A percentile compares a stretch with the other conserved stretches of the same genome.
These are phyloP conservation scores for Saccharomycopsis fibuligera DNA, from an alignment of 805 yeast genomes.

Conservation along the genomic window DNA sequence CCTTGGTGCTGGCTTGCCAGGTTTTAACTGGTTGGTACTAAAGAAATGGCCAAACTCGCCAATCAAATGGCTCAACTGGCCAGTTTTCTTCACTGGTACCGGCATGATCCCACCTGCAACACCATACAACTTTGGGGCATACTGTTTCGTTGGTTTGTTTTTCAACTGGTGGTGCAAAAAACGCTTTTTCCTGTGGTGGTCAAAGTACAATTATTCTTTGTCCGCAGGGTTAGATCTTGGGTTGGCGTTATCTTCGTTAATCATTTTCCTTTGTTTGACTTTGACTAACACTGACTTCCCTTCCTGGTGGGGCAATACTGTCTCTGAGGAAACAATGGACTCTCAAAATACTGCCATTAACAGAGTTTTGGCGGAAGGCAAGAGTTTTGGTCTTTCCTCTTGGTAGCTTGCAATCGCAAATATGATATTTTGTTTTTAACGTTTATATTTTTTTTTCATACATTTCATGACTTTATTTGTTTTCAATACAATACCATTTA, in stretches of 20 bases:
- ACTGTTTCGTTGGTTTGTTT: conserved; percentile 43
- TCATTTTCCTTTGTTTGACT: conserved; percentile 48
- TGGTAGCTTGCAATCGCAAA: conserved; percentile 37
- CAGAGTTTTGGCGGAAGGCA: conserved; percentile 32
- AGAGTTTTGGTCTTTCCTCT: conserved; percentile 39
- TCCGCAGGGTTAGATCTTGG: conserved; percentile 65
- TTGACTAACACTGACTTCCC: conserved; percentile 36
- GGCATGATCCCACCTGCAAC: conserved; percentile 68
- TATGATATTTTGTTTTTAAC: too few species aligned
- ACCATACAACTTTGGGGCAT: conserved; percentile 52
- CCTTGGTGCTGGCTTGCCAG: conserved; percentile 44
- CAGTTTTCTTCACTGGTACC: conserved; percentile 48
- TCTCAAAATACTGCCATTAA: conserved; percentile 30
- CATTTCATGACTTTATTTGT: too few species aligned
- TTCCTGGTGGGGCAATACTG: conserved; percentile 75
- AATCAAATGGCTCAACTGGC: conserved; percentile 47
- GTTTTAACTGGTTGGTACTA: conserved; percentile 34
- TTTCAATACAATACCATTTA: too few species aligned
- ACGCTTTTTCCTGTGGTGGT: conserved; percentile 63
- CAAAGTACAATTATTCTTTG: conserved; percentile 61
- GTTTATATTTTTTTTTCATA: too few species aligned
- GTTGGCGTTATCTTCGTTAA: conserved; percentile 53
- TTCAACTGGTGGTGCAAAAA: conserved; percentile 54
- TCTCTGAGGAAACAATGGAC: conserved; percentile 33
- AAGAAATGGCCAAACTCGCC: conserved; percentile 33